A percentile compares a stretch with the other conserved stretches of the same genome.
These are phyloP conservation scores for Lipomyces yamanashiensis DNA, from an alignment of 805 yeast genomes.

Conservation along the genomic window DNA sequence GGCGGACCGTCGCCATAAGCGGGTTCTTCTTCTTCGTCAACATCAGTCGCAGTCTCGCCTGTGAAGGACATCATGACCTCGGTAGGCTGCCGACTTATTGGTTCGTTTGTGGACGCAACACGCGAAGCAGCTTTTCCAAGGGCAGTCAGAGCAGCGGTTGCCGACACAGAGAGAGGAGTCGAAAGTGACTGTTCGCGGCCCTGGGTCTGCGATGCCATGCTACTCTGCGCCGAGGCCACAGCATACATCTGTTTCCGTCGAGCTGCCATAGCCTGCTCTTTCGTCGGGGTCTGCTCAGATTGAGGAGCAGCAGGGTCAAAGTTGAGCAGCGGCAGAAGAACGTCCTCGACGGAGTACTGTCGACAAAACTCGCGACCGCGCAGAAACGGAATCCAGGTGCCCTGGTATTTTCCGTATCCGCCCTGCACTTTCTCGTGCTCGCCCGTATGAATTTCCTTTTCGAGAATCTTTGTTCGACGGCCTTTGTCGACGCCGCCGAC, in stretches of 20 bases:
- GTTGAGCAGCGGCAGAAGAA: conserved; percentile 55
- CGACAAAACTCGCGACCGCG: conserved; percentile 55
- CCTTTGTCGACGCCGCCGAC: conserved; percentile 71
- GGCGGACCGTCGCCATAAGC: conserved; percentile 25
- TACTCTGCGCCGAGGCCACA: conserved; percentile 21
- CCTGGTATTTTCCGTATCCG: conserved; percentile 75
- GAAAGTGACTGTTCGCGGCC: not conserved
- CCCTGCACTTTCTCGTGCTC: conserved; percentile 73
- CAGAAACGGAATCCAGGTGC: conserved; percentile 68
- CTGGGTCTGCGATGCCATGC: conserved; percentile 7
- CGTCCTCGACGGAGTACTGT: conserved; percentile 61
- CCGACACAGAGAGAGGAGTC: conserved; percentile 10
- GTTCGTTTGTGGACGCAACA: not conserved
- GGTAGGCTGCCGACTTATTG: conserved; percentile 6
- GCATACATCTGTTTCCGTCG: conserved; percentile 43
- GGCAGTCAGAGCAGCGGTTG: conserved; percentile 33
- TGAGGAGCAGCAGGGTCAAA: conserved; percentile 46
- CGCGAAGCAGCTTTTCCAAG: conserved; percentile 24
- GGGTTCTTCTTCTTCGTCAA: conserved; percentile 25
- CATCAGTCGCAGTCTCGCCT: conserved; percentile 32
- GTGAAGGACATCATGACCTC: not conserved
- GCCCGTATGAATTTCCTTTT: conserved; percentile 66
- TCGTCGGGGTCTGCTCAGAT: conserved; percentile 53
- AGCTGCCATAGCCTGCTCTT: conserved; percentile 54
- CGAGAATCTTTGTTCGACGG: conserved; percentile 64